Evolutionary conservation across 1,139 yeast species (phyloP).

Genomic region (Yamadazyma pseudoaaseri): DNA sequence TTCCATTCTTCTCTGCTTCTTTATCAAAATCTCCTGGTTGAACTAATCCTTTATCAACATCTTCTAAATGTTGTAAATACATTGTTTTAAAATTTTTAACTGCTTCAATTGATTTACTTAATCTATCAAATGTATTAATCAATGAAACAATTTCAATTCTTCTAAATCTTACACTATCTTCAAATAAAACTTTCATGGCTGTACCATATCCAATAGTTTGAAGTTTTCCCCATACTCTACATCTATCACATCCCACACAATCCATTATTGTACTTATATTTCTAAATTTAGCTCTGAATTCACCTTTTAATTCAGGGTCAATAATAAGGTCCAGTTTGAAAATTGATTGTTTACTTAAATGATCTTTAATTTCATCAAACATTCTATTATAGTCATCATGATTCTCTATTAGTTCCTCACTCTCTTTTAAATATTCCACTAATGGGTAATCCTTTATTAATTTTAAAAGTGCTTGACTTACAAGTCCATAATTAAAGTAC

Average conservation of each 20-base stretch:
- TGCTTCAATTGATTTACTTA: constrained; percentile 79
- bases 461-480: constrained; percentile 78
- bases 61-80: constrained; percentile 45
- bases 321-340: constrained; percentile 44
- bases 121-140: constrained; percentile 86
- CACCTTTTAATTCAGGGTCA: constrained; percentile 67
- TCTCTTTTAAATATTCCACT: constrained; percentile 13
- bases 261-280: constrained; percentile 94
- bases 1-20: constrained; percentile 26
- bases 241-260: constrained; percentile 97
- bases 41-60: constrained; percentile 39
- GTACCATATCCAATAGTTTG: constrained; percentile 98
- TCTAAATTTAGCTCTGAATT: constrained; percentile 79
- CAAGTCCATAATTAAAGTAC: constrained; percentile 88
- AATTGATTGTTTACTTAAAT: constrained; percentile 31
- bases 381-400: constrained; percentile 43
- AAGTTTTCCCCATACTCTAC: constrained; percentile 96
- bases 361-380: constrained; percentile 12
- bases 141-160: constrained; percentile 89
- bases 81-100: constrained; percentile 66
- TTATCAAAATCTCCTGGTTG: constrained; percentile 45
- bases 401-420: constrained; percentile 15
- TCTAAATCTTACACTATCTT: constrained; percentile 59
- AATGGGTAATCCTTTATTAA: constrained; percentile 28
- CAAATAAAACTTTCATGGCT: constrained; percentile 85